Conservation (phyloP, 2,329 filamentous ascomycete species). For the Chrysoporthe cubensis region DNA sequence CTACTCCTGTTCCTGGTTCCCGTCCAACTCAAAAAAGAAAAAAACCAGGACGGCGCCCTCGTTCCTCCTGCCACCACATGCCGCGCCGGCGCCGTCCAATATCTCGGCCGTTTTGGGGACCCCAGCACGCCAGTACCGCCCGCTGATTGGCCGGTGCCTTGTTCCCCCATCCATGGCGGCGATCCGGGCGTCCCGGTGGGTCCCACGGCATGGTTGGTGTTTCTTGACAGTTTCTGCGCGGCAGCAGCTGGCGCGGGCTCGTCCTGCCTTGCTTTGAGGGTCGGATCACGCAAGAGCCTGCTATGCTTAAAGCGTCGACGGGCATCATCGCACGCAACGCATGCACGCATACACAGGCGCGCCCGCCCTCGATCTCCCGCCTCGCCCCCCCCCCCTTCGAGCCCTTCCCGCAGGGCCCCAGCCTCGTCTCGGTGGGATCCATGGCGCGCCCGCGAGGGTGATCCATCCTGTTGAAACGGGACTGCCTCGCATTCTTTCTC, state of each 20-base stretch:
- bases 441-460: background rate
- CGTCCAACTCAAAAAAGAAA: background rate
- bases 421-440: background rate
- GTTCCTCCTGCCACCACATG: background rate
- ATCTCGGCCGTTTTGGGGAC: background rate
- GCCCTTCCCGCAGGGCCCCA: background rate
- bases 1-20: background rate
- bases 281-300: slow-evolving; percentile 23
- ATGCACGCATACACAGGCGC: too few species aligned
- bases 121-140: background rate
- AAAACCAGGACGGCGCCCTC: background rate
- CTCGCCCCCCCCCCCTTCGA: too few species aligned
- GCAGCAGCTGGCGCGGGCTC: background rate
- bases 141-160: slow-evolving; percentile 2
- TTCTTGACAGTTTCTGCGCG: slow-evolving; percentile 4
- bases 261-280: background rate
- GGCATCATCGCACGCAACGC: background rate
- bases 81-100: background rate
- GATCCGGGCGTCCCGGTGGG: slow-evolving; percentile 18
- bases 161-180: background rate
- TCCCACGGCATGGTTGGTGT: slow-evolving; percentile 19
- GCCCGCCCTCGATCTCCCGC: too few species aligned
- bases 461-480: slow-evolving; percentile 10
- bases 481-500: background rate
- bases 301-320: slow-evolving; percentile 20